Evolutionary conservation across 345 rosid species (phyloP).

Genomic region (Nephelium lappaceum): DNA sequence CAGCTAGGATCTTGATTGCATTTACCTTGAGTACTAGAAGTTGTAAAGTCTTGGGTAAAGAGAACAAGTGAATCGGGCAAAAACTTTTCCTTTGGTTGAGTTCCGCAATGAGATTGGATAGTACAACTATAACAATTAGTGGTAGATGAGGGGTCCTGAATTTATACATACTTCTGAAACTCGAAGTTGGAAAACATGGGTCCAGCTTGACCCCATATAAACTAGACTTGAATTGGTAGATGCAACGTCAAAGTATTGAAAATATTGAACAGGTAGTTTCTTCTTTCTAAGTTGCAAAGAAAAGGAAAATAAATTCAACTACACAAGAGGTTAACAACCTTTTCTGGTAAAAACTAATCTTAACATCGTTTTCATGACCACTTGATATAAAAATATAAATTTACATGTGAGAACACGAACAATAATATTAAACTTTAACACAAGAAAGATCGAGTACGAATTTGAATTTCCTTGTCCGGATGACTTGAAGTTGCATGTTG

Average conservation of each 20-base stretch:
- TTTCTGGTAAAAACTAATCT: not conserved
- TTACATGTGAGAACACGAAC: not conserved
- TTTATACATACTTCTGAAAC: constrained; percentile 4
- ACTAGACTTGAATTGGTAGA: constrained; percentile 1
- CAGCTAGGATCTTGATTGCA: not conserved
- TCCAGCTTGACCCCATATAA: constrained; percentile 11
- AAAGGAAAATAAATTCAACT: too few relatives aligned
- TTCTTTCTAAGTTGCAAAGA: too few relatives aligned
- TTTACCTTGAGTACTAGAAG: not conserved
- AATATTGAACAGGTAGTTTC: not conserved
- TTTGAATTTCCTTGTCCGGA: not conserved
- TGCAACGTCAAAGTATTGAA: constrained; percentile 1
- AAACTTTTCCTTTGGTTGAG: not conserved
- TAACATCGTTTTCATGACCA: too few relatives aligned
- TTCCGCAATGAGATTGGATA: constrained; percentile 10
- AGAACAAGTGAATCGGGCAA: not conserved
- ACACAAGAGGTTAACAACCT: too few relatives aligned
- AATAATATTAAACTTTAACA: too few relatives aligned
- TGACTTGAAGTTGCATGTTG: not conserved
- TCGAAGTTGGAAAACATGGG: constrained; percentile 23
- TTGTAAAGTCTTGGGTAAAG: not conserved
- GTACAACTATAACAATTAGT: constrained; percentile 3
- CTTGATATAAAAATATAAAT: too few relatives aligned
- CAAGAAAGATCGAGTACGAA: not conserved
- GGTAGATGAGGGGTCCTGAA: constrained; percentile 8